Evolutionary conservation across 495 filamentous ascomycete genomes (phyloP).

Genomic region (Cercophora newfieldiana): DNA sequence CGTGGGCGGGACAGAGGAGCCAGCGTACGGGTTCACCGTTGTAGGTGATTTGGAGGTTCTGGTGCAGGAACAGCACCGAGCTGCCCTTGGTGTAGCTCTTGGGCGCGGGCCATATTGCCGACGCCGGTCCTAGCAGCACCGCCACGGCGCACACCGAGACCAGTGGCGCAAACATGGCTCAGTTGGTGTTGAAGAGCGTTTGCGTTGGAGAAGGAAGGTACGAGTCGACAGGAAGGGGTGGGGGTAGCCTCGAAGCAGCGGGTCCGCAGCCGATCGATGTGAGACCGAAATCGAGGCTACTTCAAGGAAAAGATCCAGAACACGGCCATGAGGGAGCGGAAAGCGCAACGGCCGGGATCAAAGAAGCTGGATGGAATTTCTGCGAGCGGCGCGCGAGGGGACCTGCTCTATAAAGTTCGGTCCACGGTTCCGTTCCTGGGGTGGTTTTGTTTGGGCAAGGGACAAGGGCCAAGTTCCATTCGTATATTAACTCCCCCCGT

Average conservation of each 20-base stretch:
- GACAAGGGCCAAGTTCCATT: constrained; percentile 1
- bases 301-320: constrained; percentile 1
- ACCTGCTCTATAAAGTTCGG: background rate
- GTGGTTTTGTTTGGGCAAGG: background rate
- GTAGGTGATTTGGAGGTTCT: constrained; percentile 55
- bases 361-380: background rate
- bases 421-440: background rate
- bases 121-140: constrained; percentile 33
- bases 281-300: background rate
- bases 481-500: constrained; percentile 6
- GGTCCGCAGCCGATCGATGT: background rate
- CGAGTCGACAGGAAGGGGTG: background rate
- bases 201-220: background rate
- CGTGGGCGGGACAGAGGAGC: constrained; percentile 21
- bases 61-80: constrained; percentile 56
- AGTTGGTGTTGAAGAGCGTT: background rate
- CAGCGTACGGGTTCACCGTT: constrained; percentile 55
- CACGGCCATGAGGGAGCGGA: background rate
- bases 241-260: background rate
- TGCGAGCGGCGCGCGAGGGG: background rate
- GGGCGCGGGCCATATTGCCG: constrained; percentile 64
- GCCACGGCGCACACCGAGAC: constrained; percentile 35
- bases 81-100: constrained; percentile 51
- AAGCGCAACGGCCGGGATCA: background rate
- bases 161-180: constrained; percentile 34